Evolutionary conservation across 225 moss, liverwort and hornwort species (phyloP).

Genomic region (Marchantia paleacea): DNA sequence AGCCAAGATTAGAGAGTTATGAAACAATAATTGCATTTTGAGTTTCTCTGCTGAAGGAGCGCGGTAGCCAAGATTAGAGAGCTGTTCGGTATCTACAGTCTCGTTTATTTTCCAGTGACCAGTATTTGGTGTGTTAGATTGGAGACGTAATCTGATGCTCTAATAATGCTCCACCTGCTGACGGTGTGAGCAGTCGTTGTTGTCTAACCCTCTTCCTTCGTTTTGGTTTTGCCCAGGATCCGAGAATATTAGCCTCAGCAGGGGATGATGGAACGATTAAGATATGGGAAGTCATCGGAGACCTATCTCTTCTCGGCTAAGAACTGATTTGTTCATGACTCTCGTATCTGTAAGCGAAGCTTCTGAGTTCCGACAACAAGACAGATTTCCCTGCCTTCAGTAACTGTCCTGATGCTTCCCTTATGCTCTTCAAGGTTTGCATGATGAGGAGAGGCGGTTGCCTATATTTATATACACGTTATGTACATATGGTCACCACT

Average conservation of each 20-base stretch:
- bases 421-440: not conserved
- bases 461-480: not conserved
- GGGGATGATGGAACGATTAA: slow-evolving; percentile 79
- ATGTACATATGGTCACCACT: slow-evolving; percentile 14
- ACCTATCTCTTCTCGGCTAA: slow-evolving; percentile 16
- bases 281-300: slow-evolving; percentile 87
- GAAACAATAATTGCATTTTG: too few relatives aligned
- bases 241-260: slow-evolving; percentile 75
- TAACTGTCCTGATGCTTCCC: not conserved
- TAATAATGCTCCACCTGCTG: not conserved
- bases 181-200: not conserved
- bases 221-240: slow-evolving; percentile 43
- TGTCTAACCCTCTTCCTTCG: not conserved
- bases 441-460: not conserved
- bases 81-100: not conserved
- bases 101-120: not conserved
- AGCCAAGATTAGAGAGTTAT: too few relatives aligned
- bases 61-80: too few relatives aligned
- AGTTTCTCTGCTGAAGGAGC: too few relatives aligned
- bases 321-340: not conserved
- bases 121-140: not conserved
- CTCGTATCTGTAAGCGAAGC: not conserved
- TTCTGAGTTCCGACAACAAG: not conserved
- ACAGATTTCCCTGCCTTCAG: not conserved
- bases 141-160: not conserved